Conservation (phyloP, 2,329 filamentous ascomycete species). For the Fusarium nurragi region DNA sequence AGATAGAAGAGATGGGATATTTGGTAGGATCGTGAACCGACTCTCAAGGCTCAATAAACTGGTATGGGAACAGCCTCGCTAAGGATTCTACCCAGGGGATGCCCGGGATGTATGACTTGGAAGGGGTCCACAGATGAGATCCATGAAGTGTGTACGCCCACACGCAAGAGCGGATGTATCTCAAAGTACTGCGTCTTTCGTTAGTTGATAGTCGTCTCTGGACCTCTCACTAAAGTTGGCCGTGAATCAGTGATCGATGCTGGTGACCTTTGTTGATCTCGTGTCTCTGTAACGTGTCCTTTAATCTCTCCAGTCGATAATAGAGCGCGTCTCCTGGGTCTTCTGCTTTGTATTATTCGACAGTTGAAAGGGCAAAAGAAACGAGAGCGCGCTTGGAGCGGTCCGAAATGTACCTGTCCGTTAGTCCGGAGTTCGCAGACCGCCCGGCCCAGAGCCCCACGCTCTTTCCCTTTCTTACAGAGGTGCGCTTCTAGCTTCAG, state of each 20-base stretch:
- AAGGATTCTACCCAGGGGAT: constrained; percentile 20
- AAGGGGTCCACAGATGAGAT: constrained; percentile 36
- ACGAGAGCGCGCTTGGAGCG: constrained; percentile 34
- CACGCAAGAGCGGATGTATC: constrained; percentile 10
- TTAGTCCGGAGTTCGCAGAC: constrained; percentile 41
- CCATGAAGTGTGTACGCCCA: constrained; percentile 11
- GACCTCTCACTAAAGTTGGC: constrained; percentile 32
- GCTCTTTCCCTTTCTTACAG: constrained; percentile 9
- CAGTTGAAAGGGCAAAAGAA: constrained; percentile 6
- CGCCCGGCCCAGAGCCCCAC: constrained; percentile 23
- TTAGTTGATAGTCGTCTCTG: constrained; percentile 4
- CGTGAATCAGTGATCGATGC: constrained; percentile 6
- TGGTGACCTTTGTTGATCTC: constrained; percentile 8
- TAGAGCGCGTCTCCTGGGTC: neutral
- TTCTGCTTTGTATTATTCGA: neutral
- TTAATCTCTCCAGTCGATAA: neutral
- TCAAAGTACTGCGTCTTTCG: constrained; percentile 17
- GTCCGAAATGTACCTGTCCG: constrained; percentile 35
- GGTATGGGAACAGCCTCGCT: constrained; percentile 19
- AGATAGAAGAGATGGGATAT: neutral
- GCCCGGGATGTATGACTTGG: constrained; percentile 21
- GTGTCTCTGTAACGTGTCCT: neutral
- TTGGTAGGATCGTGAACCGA: neutral
- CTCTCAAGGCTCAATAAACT: constrained; percentile 22
- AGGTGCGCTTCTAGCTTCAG: constrained; percentile 27